These are phyloP conservation scores for Nigrograna mackinnonii DNA, from an alignment of 2,329 filamentous ascomycete genomes.

Conservation along the genomic window DNA sequence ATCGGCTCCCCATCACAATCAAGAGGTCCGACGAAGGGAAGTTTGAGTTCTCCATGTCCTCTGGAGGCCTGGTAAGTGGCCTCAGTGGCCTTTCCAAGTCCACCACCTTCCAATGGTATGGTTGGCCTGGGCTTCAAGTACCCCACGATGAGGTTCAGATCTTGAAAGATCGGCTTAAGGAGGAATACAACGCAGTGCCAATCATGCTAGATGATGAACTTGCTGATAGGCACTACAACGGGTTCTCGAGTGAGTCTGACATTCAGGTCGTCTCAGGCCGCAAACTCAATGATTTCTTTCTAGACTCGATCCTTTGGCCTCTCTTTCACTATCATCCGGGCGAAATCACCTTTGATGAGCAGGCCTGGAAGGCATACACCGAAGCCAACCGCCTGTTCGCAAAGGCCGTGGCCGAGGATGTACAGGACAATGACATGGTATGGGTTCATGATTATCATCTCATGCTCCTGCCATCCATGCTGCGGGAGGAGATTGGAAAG, in stretches of 20 bases:
- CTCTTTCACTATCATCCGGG: conserved; percentile 98
- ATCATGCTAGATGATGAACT: conserved; percentile 94
- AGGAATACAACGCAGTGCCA: conserved; percentile 86
- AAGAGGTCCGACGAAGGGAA: conserved; percentile 89
- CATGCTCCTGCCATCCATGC: conserved; percentile 94
- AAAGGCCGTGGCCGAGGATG: conserved; percentile 81
- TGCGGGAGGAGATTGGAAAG: conserved; percentile 83
- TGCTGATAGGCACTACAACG: conserved; percentile 95
- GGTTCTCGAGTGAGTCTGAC: conserved; percentile 79
- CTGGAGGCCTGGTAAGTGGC: conserved; percentile 91
- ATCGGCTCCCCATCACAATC: conserved; percentile 94
- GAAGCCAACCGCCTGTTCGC: conserved; percentile 94
- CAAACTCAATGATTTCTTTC: too few species aligned
- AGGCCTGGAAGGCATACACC: conserved; percentile 88
- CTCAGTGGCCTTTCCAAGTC: conserved; percentile 89
- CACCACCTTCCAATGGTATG: conserved; percentile 97
- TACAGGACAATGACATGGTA: conserved; percentile 90
- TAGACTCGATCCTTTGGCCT: conserved; percentile 97
- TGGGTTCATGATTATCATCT: conserved; percentile 99
- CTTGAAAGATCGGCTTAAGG: conserved; percentile 77
- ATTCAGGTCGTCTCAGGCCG: background rate
- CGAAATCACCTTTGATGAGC: conserved; percentile 97
- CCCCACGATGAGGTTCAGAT: conserved; percentile 78
- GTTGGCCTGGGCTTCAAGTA: conserved; percentile 92
- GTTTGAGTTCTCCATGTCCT: conserved; percentile 96